These are phyloP conservation scores for Russula emetica DNA, from an alignment of 768 basidiomycete genomes.

Conservation along the genomic window DNA sequence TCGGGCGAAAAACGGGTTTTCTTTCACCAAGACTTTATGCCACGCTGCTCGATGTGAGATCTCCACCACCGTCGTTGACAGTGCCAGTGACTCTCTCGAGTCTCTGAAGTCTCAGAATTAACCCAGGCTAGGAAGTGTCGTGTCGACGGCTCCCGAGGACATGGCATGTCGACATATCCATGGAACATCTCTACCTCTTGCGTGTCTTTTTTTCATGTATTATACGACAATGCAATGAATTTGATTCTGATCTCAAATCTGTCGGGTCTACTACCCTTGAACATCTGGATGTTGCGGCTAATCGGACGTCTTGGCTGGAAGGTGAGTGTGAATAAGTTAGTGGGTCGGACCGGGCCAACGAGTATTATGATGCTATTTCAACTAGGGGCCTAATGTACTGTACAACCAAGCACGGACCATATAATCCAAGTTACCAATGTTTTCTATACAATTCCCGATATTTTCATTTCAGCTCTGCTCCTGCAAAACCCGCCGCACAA, in stretches of 20 bases:
- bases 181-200: constrained; percentile 43
- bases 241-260: background rate
- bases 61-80: constrained; percentile 51
- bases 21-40: constrained; percentile 47
- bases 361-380: background rate
- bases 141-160: constrained; percentile 46
- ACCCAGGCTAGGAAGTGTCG: constrained; percentile 66
- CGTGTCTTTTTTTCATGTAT: background rate
- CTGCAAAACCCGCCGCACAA: constrained; percentile 46
- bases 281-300: background rate
- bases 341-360: no score
- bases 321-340: no score
- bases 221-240: background rate
- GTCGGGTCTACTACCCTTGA: background rate
- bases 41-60: constrained; percentile 58
- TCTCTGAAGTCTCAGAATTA: constrained; percentile 54
- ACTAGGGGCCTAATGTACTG: constrained; percentile 28
- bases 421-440: background rate
- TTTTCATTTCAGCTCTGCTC: constrained; percentile 8
- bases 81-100: constrained; percentile 56
- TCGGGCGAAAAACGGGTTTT: constrained; percentile 25
- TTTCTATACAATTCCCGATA: background rate
- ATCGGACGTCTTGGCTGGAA: no score
- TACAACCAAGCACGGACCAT: constrained; percentile 15
- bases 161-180: constrained; percentile 59